Percentiles rank a stretch among this genome's conserved stretches.
phyloP scores from a whole-genome alignment of 2,329 filamentous ascomycete genomes.

The Remersonia thermophila region DNA sequence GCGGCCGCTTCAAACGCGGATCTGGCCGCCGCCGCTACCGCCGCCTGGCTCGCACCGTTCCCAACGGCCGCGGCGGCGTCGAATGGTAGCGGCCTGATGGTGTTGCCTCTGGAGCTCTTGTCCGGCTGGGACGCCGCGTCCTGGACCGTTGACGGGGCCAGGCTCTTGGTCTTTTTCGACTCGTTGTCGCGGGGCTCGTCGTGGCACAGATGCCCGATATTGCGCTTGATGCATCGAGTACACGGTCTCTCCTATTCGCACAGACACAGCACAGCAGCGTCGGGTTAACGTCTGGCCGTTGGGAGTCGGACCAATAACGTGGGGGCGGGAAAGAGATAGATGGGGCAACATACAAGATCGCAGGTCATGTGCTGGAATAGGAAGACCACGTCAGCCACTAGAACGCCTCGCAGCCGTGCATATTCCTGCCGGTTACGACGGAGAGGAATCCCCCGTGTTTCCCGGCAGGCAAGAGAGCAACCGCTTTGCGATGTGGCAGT shows the following conservation, averaged over 20 bases:
- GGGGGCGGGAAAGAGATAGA: constrained; percentile 14
- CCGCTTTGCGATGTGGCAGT: constrained; percentile 5
- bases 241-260: constrained; percentile 74
- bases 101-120: no score
- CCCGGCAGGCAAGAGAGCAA: no score
- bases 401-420: constrained; percentile 6
- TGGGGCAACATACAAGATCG: constrained; percentile 61
- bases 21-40: no score
- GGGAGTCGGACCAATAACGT: no score
- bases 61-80: constrained; percentile 26
- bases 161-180: constrained; percentile 65
- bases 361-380: constrained; percentile 73
- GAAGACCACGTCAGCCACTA: constrained; percentile 34
- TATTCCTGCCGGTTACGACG: constrained; percentile 6
- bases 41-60: constrained; percentile 25
- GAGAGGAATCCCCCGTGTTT: not conserved
- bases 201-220: constrained; percentile 96
- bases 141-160: constrained; percentile 44
- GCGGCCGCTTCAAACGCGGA: constrained; percentile 31
- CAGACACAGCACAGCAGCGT: constrained; percentile 4
- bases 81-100: constrained; percentile 41
- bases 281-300: constrained; percentile 22
- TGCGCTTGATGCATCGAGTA: constrained; percentile 93
- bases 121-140: constrained; percentile 47
- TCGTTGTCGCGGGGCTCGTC: constrained; percentile 85